A percentile compares a stretch with the other conserved stretches of the same genome.
phyloP scores from a whole-genome alignment of 192 early-diverging fungal genomes.

The Ambispora gerdemannii region DNA sequence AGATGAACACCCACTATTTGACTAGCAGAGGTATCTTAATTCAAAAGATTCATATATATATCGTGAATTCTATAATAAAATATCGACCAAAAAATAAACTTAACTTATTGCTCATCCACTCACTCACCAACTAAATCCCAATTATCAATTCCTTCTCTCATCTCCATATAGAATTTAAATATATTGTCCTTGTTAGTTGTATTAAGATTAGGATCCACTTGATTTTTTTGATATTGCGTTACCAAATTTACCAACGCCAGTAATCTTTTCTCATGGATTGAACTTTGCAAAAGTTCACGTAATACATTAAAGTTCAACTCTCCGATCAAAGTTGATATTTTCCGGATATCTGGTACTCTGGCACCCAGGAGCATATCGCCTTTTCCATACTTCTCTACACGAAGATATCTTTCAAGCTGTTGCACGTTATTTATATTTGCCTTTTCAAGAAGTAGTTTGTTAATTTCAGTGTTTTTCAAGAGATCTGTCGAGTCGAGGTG shows the following conservation, averaged over 20 bases:
- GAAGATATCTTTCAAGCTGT: constrained; percentile 17
- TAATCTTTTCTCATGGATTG: constrained; percentile 22
- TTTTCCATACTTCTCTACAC: constrained; percentile 2
- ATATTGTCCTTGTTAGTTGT: background rate
- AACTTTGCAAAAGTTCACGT: background rate
- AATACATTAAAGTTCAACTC: background rate
- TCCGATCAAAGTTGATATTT: constrained; percentile 6
- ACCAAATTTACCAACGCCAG: constrained; percentile 16
- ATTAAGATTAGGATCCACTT: no score
- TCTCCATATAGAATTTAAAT: constrained; percentile 16
- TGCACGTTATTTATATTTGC: no score
- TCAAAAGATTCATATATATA: no score
- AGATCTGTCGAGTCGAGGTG: no score
- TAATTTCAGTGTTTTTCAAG: no score
- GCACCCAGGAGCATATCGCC: constrained; percentile 17
- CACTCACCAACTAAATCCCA: constrained; percentile 25
- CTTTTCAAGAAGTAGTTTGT: no score
- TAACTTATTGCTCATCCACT: no score
- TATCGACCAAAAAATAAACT: no score
- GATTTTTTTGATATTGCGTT: background rate
- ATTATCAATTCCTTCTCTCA: constrained; percentile 20
- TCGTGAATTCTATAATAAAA: no score
- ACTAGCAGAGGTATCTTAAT: constrained; percentile 10
- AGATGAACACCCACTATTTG: constrained; percentile 18
- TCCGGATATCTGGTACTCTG: constrained; percentile 10